Evolutionary conservation across 495 filamentous ascomycete species (phyloP).

Genomic region (Xylaria palmicola): DNA sequence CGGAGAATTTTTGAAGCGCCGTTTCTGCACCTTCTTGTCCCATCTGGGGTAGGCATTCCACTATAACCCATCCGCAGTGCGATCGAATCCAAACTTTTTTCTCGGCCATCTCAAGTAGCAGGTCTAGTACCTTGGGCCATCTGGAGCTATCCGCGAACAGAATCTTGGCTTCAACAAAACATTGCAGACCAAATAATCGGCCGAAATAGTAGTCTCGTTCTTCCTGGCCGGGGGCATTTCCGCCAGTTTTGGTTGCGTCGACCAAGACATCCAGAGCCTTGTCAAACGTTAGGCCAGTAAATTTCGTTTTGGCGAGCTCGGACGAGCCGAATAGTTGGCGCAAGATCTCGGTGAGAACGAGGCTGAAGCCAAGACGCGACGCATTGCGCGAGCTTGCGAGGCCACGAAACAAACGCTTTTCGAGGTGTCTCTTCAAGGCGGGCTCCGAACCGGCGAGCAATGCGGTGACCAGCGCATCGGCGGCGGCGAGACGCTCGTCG

Average conservation of each 20-base stretch:
- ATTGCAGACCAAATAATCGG: constrained; percentile 80
- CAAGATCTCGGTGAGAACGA: constrained; percentile 82
- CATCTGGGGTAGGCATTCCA: constrained; percentile 51
- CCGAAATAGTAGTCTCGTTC: constrained; percentile 83
- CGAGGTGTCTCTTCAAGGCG: constrained; percentile 52
- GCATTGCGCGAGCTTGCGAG: constrained; percentile 89
- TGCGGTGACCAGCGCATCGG: constrained; percentile 47
- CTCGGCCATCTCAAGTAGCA: constrained; percentile 56
- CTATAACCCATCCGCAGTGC: constrained; percentile 75
- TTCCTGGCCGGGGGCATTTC: constrained; percentile 72
- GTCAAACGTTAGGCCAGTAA: constrained; percentile 51
- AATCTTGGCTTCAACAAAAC: constrained; percentile 75
- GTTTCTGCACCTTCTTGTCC: constrained; percentile 53
- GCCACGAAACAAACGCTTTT: constrained; percentile 74
- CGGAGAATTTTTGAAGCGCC: constrained; percentile 60
- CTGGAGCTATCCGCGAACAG: constrained; percentile 58
- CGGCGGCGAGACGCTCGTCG: constrained; percentile 50
- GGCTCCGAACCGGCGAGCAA: constrained; percentile 44
- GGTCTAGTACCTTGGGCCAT: constrained; percentile 62
- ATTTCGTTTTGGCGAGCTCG: constrained; percentile 40
- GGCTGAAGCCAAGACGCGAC: constrained; percentile 84
- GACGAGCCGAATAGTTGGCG: constrained; percentile 56
- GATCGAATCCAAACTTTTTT: constrained; percentile 85
- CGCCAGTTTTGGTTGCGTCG: constrained; percentile 62
- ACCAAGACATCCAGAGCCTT: constrained; percentile 65